Percentiles rank a stretch among this genome's conserved stretches.
phyloP scores from a whole-genome alignment of 2,329 filamentous ascomycete species.

The Fusarium anthophilum region DNA sequence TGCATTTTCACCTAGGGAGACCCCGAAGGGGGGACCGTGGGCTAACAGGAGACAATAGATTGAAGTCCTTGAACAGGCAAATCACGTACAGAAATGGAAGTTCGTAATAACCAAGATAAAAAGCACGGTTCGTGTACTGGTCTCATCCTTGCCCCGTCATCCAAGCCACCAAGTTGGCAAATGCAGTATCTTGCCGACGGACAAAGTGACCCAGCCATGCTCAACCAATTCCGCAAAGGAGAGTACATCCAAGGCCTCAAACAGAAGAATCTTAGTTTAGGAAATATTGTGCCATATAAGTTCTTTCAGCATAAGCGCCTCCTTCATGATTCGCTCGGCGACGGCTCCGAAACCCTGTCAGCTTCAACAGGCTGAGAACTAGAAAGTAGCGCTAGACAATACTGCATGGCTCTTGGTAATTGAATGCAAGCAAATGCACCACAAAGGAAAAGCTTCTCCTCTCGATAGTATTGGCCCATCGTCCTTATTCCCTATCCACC shows the following conservation, averaged over 20 bases:
- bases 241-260: fast-evolving
- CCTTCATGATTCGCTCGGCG: not conserved
- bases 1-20: not conserved
- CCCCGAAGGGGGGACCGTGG: too few relatives aligned
- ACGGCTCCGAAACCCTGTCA: not conserved
- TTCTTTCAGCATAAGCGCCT: fast-evolving
- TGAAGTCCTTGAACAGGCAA: too few relatives aligned
- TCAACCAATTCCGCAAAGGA: not conserved
- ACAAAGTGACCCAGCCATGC: not conserved
- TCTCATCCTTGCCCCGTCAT: fast-evolving
- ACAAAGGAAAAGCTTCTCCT: not conserved
- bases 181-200: fast-evolving
- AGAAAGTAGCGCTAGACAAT: not conserved
- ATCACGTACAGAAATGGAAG: too few relatives aligned
- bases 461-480: not conserved
- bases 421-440: too few relatives aligned
- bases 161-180: not conserved
- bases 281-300: too few relatives aligned
- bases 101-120: fast-evolving
- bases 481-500: not conserved
- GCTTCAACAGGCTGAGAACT: not conserved
- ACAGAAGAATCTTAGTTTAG: fast-evolving
- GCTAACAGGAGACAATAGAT: not conserved
- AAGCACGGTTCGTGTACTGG: too few relatives aligned
- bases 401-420: not conserved